phyloP scores from a whole-genome alignment of 2,329 filamentous ascomycete species.

The Scedosporium dehoogii region DNA sequence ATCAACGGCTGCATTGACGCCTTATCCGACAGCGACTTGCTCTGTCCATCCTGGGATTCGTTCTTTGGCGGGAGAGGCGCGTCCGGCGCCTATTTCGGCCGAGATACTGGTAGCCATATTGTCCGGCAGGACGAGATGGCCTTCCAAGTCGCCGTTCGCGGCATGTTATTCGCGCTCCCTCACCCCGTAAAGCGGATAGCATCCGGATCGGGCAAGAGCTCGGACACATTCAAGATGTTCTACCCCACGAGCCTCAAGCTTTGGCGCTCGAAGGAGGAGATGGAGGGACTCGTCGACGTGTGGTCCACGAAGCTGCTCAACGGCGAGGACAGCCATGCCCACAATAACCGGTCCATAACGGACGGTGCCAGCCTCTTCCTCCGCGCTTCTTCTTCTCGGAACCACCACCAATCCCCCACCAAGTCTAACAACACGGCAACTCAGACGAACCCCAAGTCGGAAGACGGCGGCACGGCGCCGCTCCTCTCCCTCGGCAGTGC shows the following conservation, averaged over 20 bases:
- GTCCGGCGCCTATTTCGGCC: slow-evolving; percentile 32
- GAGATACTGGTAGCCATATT: slow-evolving; percentile 57
- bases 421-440: slow-evolving; percentile 7
- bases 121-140: slow-evolving; percentile 89
- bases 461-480: slow-evolving; percentile 18
- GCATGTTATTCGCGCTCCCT: slow-evolving; percentile 75
- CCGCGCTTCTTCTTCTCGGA: slow-evolving; percentile 28
- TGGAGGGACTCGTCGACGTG: slow-evolving; percentile 61
- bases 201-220: slow-evolving; percentile 5
- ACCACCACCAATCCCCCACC: slow-evolving; percentile 13
- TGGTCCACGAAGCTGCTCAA: slow-evolving; percentile 55
- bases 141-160: slow-evolving; percentile 83
- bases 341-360: slow-evolving; percentile 24
- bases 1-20: slow-evolving; percentile 78
- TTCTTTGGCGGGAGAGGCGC: slow-evolving; percentile 54
- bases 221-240: slow-evolving; percentile 78
- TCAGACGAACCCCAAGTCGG: background rate
- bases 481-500: slow-evolving; percentile 53
- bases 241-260: slow-evolving; percentile 78
- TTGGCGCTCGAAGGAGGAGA: slow-evolving; percentile 75
- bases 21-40: slow-evolving; percentile 78
- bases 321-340: slow-evolving; percentile 32
- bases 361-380: slow-evolving; percentile 40
- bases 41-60: slow-evolving; percentile 62
- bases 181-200: slow-evolving; percentile 69